A percentile compares a stretch with the other conserved stretches of the same genome.
phyloP scores from a whole-genome alignment of 192 early-diverging fungal species.

The Coemansia sp. region DNA sequence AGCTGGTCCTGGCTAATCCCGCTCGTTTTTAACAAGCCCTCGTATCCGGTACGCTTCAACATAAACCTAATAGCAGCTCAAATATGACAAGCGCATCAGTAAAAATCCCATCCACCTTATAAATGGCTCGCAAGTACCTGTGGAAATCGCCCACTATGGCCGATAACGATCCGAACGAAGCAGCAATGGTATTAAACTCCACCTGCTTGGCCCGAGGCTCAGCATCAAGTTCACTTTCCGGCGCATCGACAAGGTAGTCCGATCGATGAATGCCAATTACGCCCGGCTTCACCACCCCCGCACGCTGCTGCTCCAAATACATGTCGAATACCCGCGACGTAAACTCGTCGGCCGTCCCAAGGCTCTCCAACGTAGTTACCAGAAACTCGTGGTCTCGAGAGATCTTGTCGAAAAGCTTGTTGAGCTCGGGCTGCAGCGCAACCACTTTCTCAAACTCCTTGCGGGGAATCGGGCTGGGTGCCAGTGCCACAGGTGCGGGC shows the following conservation, averaged over 20 bases:
- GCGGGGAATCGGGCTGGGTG: conserved; percentile 81
- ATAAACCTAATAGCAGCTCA: background rate
- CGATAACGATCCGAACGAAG: conserved; percentile 86
- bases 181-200: conserved; percentile 94
- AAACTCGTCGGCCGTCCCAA: conserved; percentile 78
- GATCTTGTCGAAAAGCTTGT: conserved; percentile 75
- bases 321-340: conserved; percentile 71
- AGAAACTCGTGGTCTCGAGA: conserved; percentile 76
- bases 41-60: conserved; percentile 35
- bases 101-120: too few species aligned
- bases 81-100: too few species aligned
- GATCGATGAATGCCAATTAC: conserved; percentile 86
- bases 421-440: conserved; percentile 75
- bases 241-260: conserved; percentile 85
- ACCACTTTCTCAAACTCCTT: conserved; percentile 69
- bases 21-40: conserved; percentile 18
- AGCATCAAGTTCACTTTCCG: conserved; percentile 29
- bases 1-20: conserved; percentile 36
- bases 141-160: conserved; percentile 74
- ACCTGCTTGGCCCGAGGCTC: conserved; percentile 73
- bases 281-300: conserved; percentile 48
- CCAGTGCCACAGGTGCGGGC: conserved; percentile 83
- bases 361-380: conserved; percentile 35
- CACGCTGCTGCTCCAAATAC: conserved; percentile 61
- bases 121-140: conserved; percentile 21